Evolutionary conservation across 2,329 filamentous ascomycete species (phyloP).

Genomic region (Aspergillus udagawae): DNA sequence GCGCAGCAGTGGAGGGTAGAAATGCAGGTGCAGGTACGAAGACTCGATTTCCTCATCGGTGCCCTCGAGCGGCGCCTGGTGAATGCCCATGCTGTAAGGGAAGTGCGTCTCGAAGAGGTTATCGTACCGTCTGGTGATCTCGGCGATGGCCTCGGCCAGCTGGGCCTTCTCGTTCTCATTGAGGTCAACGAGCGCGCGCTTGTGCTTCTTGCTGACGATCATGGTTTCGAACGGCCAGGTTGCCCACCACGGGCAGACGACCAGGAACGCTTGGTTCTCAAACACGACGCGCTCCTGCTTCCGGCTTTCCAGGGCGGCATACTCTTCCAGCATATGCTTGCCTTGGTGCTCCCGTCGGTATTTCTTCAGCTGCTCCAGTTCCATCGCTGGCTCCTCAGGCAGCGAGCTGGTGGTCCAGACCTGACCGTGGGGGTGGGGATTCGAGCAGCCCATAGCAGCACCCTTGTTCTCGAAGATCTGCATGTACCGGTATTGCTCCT

Average conservation of each 20-base stretch:
- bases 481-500: conserved; percentile 87
- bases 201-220: conserved; percentile 78
- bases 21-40: conserved; percentile 94
- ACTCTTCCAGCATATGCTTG: conserved; percentile 77
- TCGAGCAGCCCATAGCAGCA: conserved; percentile 95
- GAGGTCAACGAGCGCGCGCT: conserved; percentile 80
- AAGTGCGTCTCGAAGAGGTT: conserved; percentile 97
- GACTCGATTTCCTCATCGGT: conserved; percentile 78
- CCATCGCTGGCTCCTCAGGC: conserved; percentile 81
- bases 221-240: conserved; percentile 96
- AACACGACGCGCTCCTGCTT: conserved; percentile 85
- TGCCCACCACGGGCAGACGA: conserved; percentile 96
- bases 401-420: conserved; percentile 90
- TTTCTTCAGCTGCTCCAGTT: conserved; percentile 72
- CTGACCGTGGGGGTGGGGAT: conserved; percentile 95
- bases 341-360: conserved; percentile 72
- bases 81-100: conserved; percentile 94
- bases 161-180: conserved; percentile 64
- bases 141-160: conserved; percentile 79
- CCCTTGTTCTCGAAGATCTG: conserved; percentile 99
- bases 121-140: conserved; percentile 88
- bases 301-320: conserved; percentile 73
- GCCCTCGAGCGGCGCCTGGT: conserved; percentile 86
- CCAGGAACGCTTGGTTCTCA: conserved; percentile 78
- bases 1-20: conserved; percentile 88